Percentiles rank a stretch among this genome's conserved stretches.
Evolutionary conservation across 805 yeast genomes (phyloP).

Genomic region (Yarrowia porcina): DNA sequence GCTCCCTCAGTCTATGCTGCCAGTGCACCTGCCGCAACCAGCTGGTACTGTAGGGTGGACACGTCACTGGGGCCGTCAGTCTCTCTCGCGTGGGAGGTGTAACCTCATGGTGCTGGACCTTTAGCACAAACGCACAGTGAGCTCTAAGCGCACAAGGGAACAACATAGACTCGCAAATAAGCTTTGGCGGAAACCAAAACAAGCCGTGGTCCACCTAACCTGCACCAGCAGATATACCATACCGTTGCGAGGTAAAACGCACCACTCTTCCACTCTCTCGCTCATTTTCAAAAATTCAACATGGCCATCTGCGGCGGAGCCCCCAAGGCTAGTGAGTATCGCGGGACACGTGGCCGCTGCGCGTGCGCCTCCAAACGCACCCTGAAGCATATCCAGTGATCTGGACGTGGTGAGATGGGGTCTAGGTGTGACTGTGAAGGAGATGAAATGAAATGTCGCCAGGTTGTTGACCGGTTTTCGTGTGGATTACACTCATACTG

Average conservation of each 20-base stretch:
- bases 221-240: not conserved
- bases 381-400: not conserved
- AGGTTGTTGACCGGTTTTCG: too few relatives aligned
- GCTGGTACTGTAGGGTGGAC: not conserved
- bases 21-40: not conserved
- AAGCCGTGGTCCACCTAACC: constrained; percentile 16
- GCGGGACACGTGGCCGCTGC: not conserved
- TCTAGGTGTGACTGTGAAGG: too few relatives aligned
- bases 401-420: too few relatives aligned
- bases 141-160: constrained; percentile 9
- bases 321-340: constrained; percentile 42
- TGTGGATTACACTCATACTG: too few relatives aligned
- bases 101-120: not conserved
- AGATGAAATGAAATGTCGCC: too few relatives aligned
- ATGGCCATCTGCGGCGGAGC: constrained; percentile 44
- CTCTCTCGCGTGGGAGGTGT: constrained; percentile 6
- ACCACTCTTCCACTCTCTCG: constrained; percentile 13
- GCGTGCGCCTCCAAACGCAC: not conserved
- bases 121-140: not conserved
- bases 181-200: constrained; percentile 17
- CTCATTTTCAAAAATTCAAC: constrained; percentile 3
- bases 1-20: not conserved
- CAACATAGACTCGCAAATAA: not conserved
- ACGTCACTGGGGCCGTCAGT: not conserved
- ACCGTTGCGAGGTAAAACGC: not conserved